Percentiles rank a stretch among this genome's conserved stretches.
Conservation (phyloP, 257 asterid genomes). For the Craterostigma plantagineum region DNA sequence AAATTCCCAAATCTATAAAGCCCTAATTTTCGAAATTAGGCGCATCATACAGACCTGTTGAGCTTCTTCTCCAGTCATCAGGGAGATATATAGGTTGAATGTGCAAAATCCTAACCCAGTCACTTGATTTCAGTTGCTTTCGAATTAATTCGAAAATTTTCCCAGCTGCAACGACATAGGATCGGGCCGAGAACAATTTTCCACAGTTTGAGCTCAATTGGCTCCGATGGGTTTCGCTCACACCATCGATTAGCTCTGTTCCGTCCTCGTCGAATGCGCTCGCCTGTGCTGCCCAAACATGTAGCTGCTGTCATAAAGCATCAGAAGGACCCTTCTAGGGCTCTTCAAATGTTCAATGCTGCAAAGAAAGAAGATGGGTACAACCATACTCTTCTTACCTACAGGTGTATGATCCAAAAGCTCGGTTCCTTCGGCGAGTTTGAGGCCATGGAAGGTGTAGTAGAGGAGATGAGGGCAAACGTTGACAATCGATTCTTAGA, state of each 20-base stretch:
- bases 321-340: constrained; percentile 70
- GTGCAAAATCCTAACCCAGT: too few species aligned
- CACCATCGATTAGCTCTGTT: constrained; percentile 7
- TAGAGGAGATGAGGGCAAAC: constrained; percentile 47
- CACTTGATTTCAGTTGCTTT: too few species aligned
- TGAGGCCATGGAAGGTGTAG: constrained; percentile 56
- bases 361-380: constrained; percentile 58
- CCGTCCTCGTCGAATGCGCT: constrained; percentile 30
- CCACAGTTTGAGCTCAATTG: not conserved
- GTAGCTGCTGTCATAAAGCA: constrained; percentile 57
- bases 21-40: too few species aligned
- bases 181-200: too few species aligned
- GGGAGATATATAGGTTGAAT: too few species aligned
- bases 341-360: constrained; percentile 70
- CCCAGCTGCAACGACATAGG: too few species aligned
- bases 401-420: constrained; percentile 61
- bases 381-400: constrained; percentile 50
- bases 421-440: constrained; percentile 57
- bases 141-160: too few species aligned
- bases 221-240: constrained; percentile 13
- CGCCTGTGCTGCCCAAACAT: constrained; percentile 62
- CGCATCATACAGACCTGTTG: too few species aligned
- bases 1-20: too few species aligned
- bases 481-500: constrained; percentile 39
- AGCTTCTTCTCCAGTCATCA: too few species aligned